Base-by-base conservation (phyloP, 163 green algal genomes). In the Chlorella variabilis region DNA sequence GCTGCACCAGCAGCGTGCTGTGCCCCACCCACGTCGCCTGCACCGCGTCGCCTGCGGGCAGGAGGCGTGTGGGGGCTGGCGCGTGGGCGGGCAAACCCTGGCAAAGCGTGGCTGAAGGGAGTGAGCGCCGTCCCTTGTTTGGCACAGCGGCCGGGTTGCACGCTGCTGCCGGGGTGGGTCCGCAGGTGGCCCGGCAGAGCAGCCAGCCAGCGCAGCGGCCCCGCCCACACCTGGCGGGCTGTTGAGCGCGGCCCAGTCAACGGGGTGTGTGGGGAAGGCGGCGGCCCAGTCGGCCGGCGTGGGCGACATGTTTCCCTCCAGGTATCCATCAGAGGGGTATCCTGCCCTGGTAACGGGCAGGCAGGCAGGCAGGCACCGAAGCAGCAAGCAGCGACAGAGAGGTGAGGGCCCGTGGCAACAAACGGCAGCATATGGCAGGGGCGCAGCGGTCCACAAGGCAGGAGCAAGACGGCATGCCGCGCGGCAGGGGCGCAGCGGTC, bases 11-110 rank as follows among this genome's bases (percentile, higher is more conserved):
- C 27, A 93, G 75, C 3, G 85, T 94, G 20, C 90, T 88, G 85
- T 97, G 94, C 0, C 94, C 94, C 25, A 95, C 79, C 91, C 91
- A 97, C 11, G 89, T 82, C 1, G 88, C 91, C 69, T 94, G 89
- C 1, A 97, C 67, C 21, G 70, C 87, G 9, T 86, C 81, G 3
- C 39, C 59, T 79, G 86, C 76, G 1, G 54, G 45, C 13, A 23
- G 8, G 21, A 42, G 27, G 17, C 13, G 23, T 21, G 77, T 23
- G 21, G 51, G 36, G 41, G 58, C 38, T 34, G 59, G 36, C 23
- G 9, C 13, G 27, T 11, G 29, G 48, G 62, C n/a, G 11, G 4
- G 29, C n/a, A 27, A 7, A 41, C 62, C 45, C 45, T 54, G 45
- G 45, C 45, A 54, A 15, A 15, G 11, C 11, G 45, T 11, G 45